Base-by-base conservation (phyloP, 148 eudicot species). In the Arctostaphylos glauca region DNA sequence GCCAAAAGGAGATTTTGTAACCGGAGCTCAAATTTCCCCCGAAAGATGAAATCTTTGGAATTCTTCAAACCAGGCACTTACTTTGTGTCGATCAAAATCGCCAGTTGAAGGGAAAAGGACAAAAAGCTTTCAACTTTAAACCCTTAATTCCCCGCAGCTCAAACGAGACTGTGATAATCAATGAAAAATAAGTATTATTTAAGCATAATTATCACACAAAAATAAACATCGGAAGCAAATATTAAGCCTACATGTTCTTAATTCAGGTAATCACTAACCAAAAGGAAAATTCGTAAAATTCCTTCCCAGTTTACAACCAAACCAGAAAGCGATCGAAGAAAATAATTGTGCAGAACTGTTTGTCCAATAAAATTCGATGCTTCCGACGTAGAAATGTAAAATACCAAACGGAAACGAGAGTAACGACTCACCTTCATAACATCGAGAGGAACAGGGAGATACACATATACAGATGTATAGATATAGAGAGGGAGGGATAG, bases 401-500 rank as follows among this genome's bases (percentile, higher is more conserved):
- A 71, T n/a, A 52, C 5, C n/a, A 25, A 43, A 48, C 3, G 55
- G 71, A 77, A 55, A 16, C 14, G 49, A 79, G 9, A 21, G 72
- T 38, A 74, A 74, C 3, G 60, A 79, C 83, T 70, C 66, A 54
- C 77, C 83, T 41, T 70, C 48, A 54, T 12, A n/a, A 18, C 41
- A 81, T 70, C 83, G 68, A 78, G 44, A 52, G 16, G 46, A 10
- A 59, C 8, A 6, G 47, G 13, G 62, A 60, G 43, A 78, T 10
- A 4, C 14, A 50, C 21, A 59, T 19, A n/a, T 5, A 58, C 2
- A 68, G 23, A 70, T 41, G 14, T 10, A 38, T 18, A 81, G 43
- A 71, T 50, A 62, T 12, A 60, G 8, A 60, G 38, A 56, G 25
- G n/a, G 5, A 41, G 5, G 18, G 31, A 15, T 66, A 38, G 44